Conservation (phyloP, 805 yeast species). For the Nakazawaea molendinolei region DNA sequence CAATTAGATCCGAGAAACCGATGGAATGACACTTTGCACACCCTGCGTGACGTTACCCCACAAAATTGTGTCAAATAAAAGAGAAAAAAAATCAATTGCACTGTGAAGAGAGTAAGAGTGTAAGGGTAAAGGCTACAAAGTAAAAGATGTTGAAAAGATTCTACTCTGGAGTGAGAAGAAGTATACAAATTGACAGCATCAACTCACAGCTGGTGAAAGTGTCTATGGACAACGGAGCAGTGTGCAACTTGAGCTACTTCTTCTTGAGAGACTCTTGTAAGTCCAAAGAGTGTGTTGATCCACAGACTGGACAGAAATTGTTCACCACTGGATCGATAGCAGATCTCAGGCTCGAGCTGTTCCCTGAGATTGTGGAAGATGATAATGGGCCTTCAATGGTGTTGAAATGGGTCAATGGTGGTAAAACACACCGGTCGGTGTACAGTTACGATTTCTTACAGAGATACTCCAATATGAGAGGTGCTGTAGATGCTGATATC, state of each 20-base stretch:
- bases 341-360: conserved; percentile 28
- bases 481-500: conserved; percentile 30
- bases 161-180: no score
- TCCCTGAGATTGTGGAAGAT: conserved; percentile 26
- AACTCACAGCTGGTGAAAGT: no score
- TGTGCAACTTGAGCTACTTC: conserved; percentile 38
- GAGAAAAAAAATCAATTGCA: no score
- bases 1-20: no score
- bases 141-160: no score
- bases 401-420: conserved; percentile 37
- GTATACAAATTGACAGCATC: no score
- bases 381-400: conserved; percentile 19
- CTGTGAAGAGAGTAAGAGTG: no score
- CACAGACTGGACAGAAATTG: conserved; percentile 49
- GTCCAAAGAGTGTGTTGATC: conserved; percentile 42
- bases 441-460: conserved; percentile 43
- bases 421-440: conserved; percentile 16
- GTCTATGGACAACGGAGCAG: no score
- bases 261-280: conserved; percentile 64
- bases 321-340: conserved; percentile 53
- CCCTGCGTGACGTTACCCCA: no score
- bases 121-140: no score
- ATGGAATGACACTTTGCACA: no score
- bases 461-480: conserved; percentile 30
- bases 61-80: no score